Evolutionary conservation across 1,139 yeast genomes (phyloP), one percentile per base, ranked within the genome.

Genomic region (Yamadazyma triangularis): DNA sequence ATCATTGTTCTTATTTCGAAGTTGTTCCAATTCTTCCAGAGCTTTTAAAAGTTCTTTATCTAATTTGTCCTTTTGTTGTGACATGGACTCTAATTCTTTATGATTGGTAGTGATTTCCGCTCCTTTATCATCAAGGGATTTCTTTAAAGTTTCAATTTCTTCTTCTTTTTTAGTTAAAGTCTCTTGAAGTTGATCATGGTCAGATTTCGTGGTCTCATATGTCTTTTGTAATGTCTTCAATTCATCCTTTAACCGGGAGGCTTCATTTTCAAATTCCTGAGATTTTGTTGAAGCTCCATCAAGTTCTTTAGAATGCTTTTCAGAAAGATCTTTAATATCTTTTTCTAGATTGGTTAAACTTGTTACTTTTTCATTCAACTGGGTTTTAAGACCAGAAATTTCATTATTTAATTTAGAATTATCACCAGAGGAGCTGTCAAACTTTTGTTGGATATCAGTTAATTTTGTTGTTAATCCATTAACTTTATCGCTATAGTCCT

Each of bases 121-220:
- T n/a, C n/a, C n/a, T n/a, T n/a, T n/a, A n/a, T n/a, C n/a, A n/a
- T n/a, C n/a, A n/a, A n/a, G n/a, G n/a, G n/a, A n/a, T n/a, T n/a
- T n/a, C n/a, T 8, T 28, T 8, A 28, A 24, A 8, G 24, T 16
- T 11, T 24, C 27, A 24, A 15, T 8, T n/a, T 18, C 27, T 13
- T 24, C 19, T 15, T 24, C 13, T 10, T 15, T 9, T 4, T 15
- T n/a, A n/a, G 15, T 14, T 7, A 11, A 20, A 24, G 13, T 3
- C 11, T 15, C 7, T 15, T 24, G 11, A 15, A 13, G 6, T 23
- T 23, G 4, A 23, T 4, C 13, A 23, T 16, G n/a, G 4, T 28
- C 16, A 12, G 18, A 16, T 16, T 14, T 8, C 6, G 15, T 4
- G 13, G 8, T 28, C 9, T 28, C 30, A 23, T 21, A 13, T 10